Percentiles rank a stretch among this genome's conserved stretches.
phyloP scores from a whole-genome alignment of 805 yeast species.

The Candida michaelii region DNA sequence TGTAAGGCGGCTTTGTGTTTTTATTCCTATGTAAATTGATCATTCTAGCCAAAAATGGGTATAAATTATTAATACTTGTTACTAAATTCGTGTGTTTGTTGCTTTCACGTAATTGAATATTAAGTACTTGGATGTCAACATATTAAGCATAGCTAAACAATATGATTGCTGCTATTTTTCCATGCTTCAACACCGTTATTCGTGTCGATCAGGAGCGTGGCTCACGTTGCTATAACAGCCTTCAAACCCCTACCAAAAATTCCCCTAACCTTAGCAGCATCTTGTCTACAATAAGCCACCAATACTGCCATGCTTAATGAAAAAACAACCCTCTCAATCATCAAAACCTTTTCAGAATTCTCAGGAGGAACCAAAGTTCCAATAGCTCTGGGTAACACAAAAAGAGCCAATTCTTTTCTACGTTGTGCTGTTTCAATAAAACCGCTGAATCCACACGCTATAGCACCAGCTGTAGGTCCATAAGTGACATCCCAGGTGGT shows the following conservation, averaged over 20 bases:
- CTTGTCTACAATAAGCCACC: slow-evolving; percentile 32
- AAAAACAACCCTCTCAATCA: slow-evolving; percentile 31
- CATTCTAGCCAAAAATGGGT: too few species aligned
- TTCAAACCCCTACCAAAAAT: slow-evolving; percentile 35
- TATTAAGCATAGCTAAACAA: too few species aligned
- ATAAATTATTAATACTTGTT: too few species aligned
- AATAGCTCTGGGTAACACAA: slow-evolving; percentile 43
- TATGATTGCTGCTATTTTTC: too few species aligned
- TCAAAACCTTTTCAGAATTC: slow-evolving; percentile 23
- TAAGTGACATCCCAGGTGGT: slow-evolving; percentile 38
- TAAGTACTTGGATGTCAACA: too few species aligned
- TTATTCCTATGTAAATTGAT: too few species aligned
- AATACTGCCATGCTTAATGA: slow-evolving; percentile 35
- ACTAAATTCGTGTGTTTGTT: too few species aligned
- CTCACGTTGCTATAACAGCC: slow-evolving; percentile 18
- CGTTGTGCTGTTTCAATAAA: slow-evolving; percentile 40
- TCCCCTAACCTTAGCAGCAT: slow-evolving; percentile 33
- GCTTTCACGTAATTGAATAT: too few species aligned
- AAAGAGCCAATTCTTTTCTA: slow-evolving; percentile 48
- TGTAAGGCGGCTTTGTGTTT: too few species aligned
- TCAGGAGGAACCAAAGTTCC: slow-evolving; percentile 32
- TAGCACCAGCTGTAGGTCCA: slow-evolving; percentile 42
- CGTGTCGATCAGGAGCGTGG: too few species aligned
- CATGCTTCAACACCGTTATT: too few species aligned
- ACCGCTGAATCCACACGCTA: slow-evolving; percentile 42